Evolutionary conservation across 225 moss, liverwort and hornwort species (phyloP), one percentile per base, ranked within the genome.

Genomic region (Anthoceros angustus): DNA sequence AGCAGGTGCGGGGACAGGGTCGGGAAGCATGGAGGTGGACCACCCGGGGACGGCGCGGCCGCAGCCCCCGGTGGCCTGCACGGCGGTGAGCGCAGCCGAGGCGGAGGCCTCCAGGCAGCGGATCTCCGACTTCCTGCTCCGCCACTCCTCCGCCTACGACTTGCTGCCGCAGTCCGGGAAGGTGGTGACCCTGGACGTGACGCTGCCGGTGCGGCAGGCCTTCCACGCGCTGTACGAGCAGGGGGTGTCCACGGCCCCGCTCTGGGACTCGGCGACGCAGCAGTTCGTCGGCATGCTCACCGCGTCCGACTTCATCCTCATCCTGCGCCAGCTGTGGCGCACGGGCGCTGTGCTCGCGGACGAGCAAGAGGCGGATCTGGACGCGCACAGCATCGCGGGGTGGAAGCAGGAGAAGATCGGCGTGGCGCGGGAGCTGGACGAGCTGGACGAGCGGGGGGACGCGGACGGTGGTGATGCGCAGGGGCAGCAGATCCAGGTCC

Each of bases 181-280:
- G 95, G 95, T 92, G 72, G 88, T 98, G 68, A 88, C 91, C 39
- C 72, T 98, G 84, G 95, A 98, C 73, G 88, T 91, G 61, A 81
- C 87, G 65, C 85, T 98, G 62, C 95, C 95, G 69, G 95, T 98
- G 71, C 91, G 91, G 77, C 91, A 92, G 75, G 95, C 95, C 62
- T 98, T 98, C 62, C 91, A 98, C 77, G 88, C 91, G n/a, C 80
- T 98, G 43, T 92, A 98, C 84, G 95, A 98, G 75, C 91, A 98
- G 95, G 95, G 92, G 66, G 81, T 98, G 73, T 83, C 92, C 74
- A 80, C 83, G 71, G 95, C 95, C 68, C 95, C 95, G 24, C 70
- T 98, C 55, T 98, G 95, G 95, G 95, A 98, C 77, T 91, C 95
- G 38, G 84, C 83, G 68, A 73, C 68, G 77, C 95, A 98, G 70